A percentile compares a stretch with the other conserved stretches of the same genome.
phyloP scores from a whole-genome alignment of 352 stramenopile species.

The Globisporangium paroecandrum region DNA sequence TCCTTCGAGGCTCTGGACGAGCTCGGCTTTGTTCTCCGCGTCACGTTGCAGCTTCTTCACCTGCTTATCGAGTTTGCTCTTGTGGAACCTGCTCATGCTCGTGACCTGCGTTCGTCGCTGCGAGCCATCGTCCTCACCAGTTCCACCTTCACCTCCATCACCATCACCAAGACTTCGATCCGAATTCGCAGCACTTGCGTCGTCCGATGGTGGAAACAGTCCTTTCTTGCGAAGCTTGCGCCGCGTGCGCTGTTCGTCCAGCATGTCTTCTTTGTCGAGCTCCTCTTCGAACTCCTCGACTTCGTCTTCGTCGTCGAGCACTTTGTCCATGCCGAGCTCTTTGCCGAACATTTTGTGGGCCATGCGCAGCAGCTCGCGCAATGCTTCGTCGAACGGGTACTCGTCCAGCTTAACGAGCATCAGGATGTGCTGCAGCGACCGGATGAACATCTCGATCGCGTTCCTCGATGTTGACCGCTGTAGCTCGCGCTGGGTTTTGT shows the following conservation, averaged over 20 bases:
- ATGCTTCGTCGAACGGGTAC: constrained; percentile 72
- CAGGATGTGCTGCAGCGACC: constrained; percentile 62
- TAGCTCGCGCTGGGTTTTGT: constrained; percentile 49
- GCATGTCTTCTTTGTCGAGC: constrained; percentile 47
- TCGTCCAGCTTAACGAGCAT: constrained; percentile 71
- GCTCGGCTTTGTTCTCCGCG: constrained; percentile 35
- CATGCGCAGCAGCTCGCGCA: constrained; percentile 67
- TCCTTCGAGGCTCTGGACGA: constrained; percentile 45
- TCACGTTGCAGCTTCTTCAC: constrained; percentile 62
- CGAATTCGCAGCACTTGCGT: background rate
- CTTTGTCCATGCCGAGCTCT: constrained; percentile 38
- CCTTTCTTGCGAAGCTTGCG: constrained; percentile 23
- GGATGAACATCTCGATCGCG: constrained; percentile 50
- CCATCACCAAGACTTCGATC: background rate
- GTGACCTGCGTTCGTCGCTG: constrained; percentile 28
- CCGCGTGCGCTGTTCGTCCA: constrained; percentile 24
- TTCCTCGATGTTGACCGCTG: constrained; percentile 54
- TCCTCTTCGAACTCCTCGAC: constrained; percentile 57
- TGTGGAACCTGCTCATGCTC: constrained; percentile 62
- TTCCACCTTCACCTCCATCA: constrained; percentile 6
- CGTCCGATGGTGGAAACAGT: constrained; percentile 6
- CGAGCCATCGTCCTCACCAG: constrained; percentile 8
- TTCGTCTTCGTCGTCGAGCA: constrained; percentile 67
- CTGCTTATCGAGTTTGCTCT: constrained; percentile 62
- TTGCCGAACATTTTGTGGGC: constrained; percentile 54